Evolutionary conservation across 352 stramenopile species (phyloP).

Genomic region (Phytophthora citricola): DNA sequence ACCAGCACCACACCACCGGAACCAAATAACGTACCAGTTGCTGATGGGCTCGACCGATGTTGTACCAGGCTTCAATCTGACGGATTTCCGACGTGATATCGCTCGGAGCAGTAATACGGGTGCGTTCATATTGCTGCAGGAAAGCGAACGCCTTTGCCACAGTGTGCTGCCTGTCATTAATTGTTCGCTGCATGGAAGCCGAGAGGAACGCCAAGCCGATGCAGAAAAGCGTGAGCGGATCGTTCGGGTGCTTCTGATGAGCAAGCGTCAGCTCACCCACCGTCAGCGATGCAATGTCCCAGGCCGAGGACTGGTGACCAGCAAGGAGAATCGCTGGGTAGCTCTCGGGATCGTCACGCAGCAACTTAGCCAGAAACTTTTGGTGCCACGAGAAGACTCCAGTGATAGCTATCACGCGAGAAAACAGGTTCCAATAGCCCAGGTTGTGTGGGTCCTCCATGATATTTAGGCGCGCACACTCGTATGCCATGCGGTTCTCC

Average conservation of each 20-base stretch:
- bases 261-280: slow-evolving; percentile 87
- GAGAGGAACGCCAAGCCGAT: slow-evolving; percentile 86
- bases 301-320: slow-evolving; percentile 83
- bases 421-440: slow-evolving; percentile 89
- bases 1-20: slow-evolving; percentile 1
- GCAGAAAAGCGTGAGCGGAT: slow-evolving; percentile 85
- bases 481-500: slow-evolving; percentile 89
- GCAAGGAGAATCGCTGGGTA: slow-evolving; percentile 84
- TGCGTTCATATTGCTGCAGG: slow-evolving; percentile 81
- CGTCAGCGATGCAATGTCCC: slow-evolving; percentile 86
- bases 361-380: slow-evolving; percentile 85
- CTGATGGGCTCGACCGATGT: slow-evolving; percentile 86
- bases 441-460: slow-evolving; percentile 84
- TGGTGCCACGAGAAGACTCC: slow-evolving; percentile 90
- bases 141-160: slow-evolving; percentile 89
- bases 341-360: slow-evolving; percentile 78
- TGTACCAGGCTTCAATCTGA: slow-evolving; percentile 87
- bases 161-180: slow-evolving; percentile 86
- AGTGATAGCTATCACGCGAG: slow-evolving; percentile 82
- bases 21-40: slow-evolving; percentile 68
- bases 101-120: slow-evolving; percentile 50
- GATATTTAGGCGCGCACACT: slow-evolving; percentile 87
- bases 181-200: slow-evolving; percentile 86
- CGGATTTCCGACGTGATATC: slow-evolving; percentile 70
- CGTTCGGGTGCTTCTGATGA: slow-evolving; percentile 77